Percentiles rank a stretch among this genome's conserved stretches.
Conservation (phyloP, 108 stramenopile species). For the Fistulifera pelliculosa region DNA sequence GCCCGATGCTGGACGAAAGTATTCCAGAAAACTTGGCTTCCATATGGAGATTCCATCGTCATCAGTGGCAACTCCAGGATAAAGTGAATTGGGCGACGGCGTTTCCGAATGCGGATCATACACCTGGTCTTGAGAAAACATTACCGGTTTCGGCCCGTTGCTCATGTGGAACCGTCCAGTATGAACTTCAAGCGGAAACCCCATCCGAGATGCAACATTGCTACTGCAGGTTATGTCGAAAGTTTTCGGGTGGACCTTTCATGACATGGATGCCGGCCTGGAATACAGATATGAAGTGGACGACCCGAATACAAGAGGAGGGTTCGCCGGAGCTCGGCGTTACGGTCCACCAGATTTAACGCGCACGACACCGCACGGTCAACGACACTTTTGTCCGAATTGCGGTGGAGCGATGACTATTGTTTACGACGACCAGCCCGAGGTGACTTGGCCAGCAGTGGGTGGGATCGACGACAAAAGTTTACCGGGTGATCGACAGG, state of each 20-base stretch:
- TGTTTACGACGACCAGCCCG: slow-evolving; percentile 31
- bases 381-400: slow-evolving; percentile 21
- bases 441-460: slow-evolving; percentile 26
- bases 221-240: slow-evolving; percentile 28
- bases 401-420: slow-evolving; percentile 33
- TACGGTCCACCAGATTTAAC: slow-evolving; percentile 4
- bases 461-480: slow-evolving; percentile 24
- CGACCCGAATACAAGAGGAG: background rate
- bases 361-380: slow-evolving; percentile 23
- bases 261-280: slow-evolving; percentile 29
- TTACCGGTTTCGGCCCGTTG: slow-evolving; percentile 7
- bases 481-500: slow-evolving; percentile 5
- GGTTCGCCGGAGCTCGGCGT: background rate
- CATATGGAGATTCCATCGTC: slow-evolving; percentile 7
- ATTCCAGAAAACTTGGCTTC: slow-evolving; percentile 1
- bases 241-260: slow-evolving; percentile 26
- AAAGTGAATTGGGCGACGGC: slow-evolving; percentile 5
- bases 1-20: slow-evolving; percentile 9
- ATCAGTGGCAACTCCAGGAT: slow-evolving; percentile 5
- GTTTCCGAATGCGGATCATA: slow-evolving; percentile 1
- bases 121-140: background rate
- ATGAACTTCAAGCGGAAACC: slow-evolving; percentile 8
- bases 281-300: slow-evolving; percentile 20
- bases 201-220: slow-evolving; percentile 31
- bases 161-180: slow-evolving; percentile 19